These are phyloP conservation scores for Diaporthe sp. DNA, from an alignment of 2,329 filamentous ascomycete genomes.

Conservation along the genomic window DNA sequence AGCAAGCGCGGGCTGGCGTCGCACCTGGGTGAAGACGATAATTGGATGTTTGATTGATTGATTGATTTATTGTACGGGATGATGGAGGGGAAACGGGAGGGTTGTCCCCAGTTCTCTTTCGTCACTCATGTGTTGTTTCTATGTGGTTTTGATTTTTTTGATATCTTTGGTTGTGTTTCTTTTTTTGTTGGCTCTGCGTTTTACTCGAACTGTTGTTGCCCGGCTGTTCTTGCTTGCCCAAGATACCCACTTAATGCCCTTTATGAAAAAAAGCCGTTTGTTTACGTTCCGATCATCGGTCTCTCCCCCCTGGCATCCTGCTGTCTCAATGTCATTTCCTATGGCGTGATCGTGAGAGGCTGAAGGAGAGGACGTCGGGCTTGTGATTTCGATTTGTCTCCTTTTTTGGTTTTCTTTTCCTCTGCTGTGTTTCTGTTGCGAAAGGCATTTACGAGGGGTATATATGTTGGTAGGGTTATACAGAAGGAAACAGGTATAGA, in stretches of 20 bases:
- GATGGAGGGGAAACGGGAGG: not conserved
- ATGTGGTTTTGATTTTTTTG: not conserved
- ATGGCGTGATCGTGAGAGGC: not conserved
- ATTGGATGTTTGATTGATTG: not conserved
- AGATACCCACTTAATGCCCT: constrained; percentile 47
- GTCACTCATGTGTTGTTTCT: not conserved
- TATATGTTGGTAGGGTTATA: not conserved
- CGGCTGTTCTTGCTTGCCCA: constrained; percentile 41
- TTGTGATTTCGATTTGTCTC: not conserved
- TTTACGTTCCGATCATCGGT: not conserved
- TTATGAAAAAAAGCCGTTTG: constrained; percentile 34
- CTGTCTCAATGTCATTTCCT: no score
- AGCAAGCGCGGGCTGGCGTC: not conserved
- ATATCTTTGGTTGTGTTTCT: constrained; percentile 8
- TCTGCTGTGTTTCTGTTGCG: constrained; percentile 1
- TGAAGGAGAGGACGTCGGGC: no score
- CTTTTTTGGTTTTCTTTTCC: not conserved
- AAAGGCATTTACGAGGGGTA: constrained; percentile 24
- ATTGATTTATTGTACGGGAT: not conserved
- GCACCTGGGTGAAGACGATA: not conserved
- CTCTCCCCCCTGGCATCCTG: not conserved
- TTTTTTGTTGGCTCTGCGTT: constrained; percentile 29
- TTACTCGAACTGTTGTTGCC: constrained; percentile 36
- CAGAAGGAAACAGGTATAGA: constrained; percentile 1
- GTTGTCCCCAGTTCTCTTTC: not conserved